Percentiles rank a stretch among this genome's conserved stretches.
These are phyloP conservation scores for carrot (Daucus carota) DNA, from an alignment of 129 eudicot species.

Conservation along the genomic window DNA sequence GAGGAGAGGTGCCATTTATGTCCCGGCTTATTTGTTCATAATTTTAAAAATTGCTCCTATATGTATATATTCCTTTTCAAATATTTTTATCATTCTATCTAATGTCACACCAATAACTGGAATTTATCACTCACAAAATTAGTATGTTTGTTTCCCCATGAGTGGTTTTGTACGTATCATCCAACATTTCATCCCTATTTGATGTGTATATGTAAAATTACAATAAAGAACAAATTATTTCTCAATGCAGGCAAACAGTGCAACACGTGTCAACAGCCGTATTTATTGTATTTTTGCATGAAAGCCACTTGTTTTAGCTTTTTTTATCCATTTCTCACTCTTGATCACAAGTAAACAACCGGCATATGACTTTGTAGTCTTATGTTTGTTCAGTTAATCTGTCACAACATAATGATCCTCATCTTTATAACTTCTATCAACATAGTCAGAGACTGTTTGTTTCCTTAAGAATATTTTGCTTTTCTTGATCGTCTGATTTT, in stretches of 20 bases:
- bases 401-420: neutral
- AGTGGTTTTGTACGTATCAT: neutral
- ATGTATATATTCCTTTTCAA: neutral
- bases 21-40: neutral
- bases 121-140: neutral
- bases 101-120: neutral
- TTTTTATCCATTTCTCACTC: neutral
- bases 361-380: neutral
- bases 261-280: neutral
- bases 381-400: neutral
- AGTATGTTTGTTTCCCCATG: neutral
- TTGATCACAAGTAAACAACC: neutral
- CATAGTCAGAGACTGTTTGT: neutral
- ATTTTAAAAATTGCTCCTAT: neutral
- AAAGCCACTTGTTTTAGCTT: neutral
- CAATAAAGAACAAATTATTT: neutral
- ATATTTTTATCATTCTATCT: neutral
- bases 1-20: slow-evolving; percentile 74
- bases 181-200: neutral
- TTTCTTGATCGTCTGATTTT: neutral
- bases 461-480: neutral
- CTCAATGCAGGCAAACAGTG: neutral
- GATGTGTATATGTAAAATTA: neutral
- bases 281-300: neutral
- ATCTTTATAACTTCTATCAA: neutral